Conservation (phyloP, 805 yeast species). For the Brettanomyces naardenensis region DNA sequence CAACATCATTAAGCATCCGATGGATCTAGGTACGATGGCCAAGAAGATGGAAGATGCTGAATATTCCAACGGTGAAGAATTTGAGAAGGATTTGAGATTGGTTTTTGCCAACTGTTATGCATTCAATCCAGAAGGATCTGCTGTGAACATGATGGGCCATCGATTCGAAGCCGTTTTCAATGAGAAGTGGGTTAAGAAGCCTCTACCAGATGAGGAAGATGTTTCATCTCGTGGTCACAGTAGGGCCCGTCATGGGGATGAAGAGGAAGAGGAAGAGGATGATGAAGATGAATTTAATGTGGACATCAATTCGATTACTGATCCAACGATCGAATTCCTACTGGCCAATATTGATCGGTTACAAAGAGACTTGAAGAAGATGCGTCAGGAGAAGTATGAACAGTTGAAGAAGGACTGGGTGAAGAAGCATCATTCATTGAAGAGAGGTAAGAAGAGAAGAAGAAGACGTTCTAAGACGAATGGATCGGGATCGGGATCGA, state of each 20-base stretch:
- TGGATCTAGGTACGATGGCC: slow-evolving; percentile 87
- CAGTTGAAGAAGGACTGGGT: slow-evolving; percentile 57
- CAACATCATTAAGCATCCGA: slow-evolving; percentile 82
- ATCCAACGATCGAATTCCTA: slow-evolving; percentile 84
- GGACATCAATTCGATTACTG: slow-evolving; percentile 59
- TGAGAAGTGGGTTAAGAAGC: slow-evolving; percentile 82
- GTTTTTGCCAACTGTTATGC: slow-evolving; percentile 84
- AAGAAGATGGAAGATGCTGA: slow-evolving; percentile 77
- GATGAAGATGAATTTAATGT: slow-evolving; percentile 43
- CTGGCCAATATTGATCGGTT: slow-evolving; percentile 82
- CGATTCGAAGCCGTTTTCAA: slow-evolving; percentile 80
- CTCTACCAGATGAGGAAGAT: slow-evolving; percentile 44
- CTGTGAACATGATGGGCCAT: slow-evolving; percentile 94
- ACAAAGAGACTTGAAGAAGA: slow-evolving; percentile 74
- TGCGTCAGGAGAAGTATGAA: slow-evolving; percentile 72
- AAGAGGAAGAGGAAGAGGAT: slow-evolving; percentile 30
- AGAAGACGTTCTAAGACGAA: slow-evolving; percentile 8
- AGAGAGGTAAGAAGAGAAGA: slow-evolving; percentile 23
- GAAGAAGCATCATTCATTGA: slow-evolving; percentile 37
- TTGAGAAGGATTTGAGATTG: slow-evolving; percentile 73
- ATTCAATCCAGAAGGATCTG: slow-evolving; percentile 95
- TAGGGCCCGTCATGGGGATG: slow-evolving; percentile 23
- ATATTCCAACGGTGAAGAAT: slow-evolving; percentile 83
- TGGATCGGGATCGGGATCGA: slow-evolving; percentile 6
- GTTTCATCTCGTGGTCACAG: slow-evolving; percentile 27